A percentile compares a stretch with the other conserved stretches of the same genome.
Conservation (phyloP, 2,329 filamentous ascomycete species). For the Colletotrichum zoysiae region DNA sequence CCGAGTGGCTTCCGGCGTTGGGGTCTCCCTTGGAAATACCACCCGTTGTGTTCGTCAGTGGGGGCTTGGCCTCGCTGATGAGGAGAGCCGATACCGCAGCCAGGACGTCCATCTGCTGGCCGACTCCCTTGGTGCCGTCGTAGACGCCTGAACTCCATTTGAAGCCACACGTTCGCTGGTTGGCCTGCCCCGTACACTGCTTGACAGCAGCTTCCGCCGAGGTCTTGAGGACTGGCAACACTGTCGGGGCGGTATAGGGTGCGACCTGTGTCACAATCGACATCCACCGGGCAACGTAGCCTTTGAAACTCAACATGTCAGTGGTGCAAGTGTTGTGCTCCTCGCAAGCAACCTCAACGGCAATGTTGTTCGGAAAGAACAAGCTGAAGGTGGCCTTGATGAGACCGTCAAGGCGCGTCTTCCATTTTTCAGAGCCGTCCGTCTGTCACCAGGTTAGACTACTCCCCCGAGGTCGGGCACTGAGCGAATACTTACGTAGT, state of each 20-base stretch:
- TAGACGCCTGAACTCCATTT: constrained; percentile 65
- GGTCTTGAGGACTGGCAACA: constrained; percentile 64
- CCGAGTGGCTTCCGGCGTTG: constrained; percentile 56
- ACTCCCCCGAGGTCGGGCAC: not conserved
- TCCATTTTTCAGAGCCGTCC: constrained; percentile 64
- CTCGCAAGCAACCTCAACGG: constrained; percentile 74
- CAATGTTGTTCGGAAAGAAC: constrained; percentile 69
- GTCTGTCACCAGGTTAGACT: constrained; percentile 52
- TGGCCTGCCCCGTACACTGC: constrained; percentile 65
- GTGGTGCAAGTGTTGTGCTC: constrained; percentile 66
- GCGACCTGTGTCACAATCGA: constrained; percentile 65
- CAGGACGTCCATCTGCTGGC: constrained; percentile 71
- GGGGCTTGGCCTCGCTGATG: constrained; percentile 55
- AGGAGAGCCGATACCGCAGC: constrained; percentile 67
- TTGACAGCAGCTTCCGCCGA: constrained; percentile 67
- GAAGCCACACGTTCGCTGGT: constrained; percentile 65
- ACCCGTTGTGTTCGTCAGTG: constrained; percentile 62
- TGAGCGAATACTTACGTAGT: constrained; percentile 56
- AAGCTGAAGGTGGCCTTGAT: constrained; percentile 53
- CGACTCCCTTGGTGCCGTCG: constrained; percentile 68
- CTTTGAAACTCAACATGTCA: constrained; percentile 75
- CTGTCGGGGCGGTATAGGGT: constrained; percentile 63
- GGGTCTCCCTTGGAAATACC: constrained; percentile 62
- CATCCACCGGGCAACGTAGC: constrained; percentile 69
- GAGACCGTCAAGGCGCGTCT: constrained; percentile 58